Evolutionary conservation across 2,329 filamentous ascomycete species (phyloP), one percentile per base, ranked within the genome.

Genomic region (Aspergillus sp.): DNA sequence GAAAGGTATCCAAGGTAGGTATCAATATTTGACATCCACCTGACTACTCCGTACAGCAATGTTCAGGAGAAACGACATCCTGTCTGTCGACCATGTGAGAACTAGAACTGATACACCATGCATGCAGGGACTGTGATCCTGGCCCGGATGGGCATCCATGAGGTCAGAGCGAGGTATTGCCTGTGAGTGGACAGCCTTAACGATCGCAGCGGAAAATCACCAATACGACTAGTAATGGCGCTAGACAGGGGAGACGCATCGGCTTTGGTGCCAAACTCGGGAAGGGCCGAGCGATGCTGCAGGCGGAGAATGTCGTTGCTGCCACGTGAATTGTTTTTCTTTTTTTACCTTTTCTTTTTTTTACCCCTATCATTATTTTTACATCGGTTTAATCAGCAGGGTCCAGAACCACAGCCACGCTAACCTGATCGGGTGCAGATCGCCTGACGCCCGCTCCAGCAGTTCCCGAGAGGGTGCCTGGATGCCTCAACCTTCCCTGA

Each of bases 231-330:
- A 17, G 34, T 38, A 38, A 38, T 3, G 14, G 17, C 43, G 43
- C 43, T 47, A 47, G 45, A n/a, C 17, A 17, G 56, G 58, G 34
- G 34, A 38, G 34, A 54, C 52, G 64, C 58, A 63, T 66, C 64
- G 64, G 64, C 58, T 59, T 61, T 58, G 49, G 53, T 65, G 59
- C 64, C 63, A 62, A 60, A 66, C 59, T 63, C 60, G 61, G 61
- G 58, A 63, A 64, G 60, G 58, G 46, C 60, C 61, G 60, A 61
- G 50, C 52, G 55, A 56, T 58, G 56, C 50, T 54, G 49, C 48
- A 49, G 48, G 58, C 52, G 58, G 56, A 58, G 58, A 52, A 44
- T 53, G 34, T 38, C 34, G 34, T 38, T 56, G 58, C 57, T 58
- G 55, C 61, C 61, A 64, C 61, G 61, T 64, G 61, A 64, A 58